Percentiles rank a stretch among this genome's conserved stretches.
Evolutionary conservation across 1,284 basidiomycete genomes (phyloP).

Genomic region (Hypsizygus ulmarius): DNA sequence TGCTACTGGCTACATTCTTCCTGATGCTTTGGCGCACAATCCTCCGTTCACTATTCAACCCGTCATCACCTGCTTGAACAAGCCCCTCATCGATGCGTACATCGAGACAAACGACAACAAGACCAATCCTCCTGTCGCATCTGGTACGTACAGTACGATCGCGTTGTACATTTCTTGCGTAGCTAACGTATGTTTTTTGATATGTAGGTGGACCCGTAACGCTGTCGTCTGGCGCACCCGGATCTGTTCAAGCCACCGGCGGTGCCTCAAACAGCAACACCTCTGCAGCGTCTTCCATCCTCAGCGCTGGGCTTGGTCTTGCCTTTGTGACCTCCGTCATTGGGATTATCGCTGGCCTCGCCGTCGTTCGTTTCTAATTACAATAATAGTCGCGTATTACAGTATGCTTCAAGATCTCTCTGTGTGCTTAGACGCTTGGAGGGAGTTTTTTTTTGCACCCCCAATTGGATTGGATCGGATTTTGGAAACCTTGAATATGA

Average conservation of each 20-base stretch:
- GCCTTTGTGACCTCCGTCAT: constrained; percentile 14
- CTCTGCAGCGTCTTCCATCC: constrained; percentile 5
- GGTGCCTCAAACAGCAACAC: constrained; percentile 5
- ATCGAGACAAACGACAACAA: constrained; percentile 65
- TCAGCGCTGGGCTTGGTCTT: constrained; percentile 11
- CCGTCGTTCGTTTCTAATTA: constrained; percentile 11
- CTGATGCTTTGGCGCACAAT: constrained; percentile 59
- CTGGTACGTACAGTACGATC: constrained; percentile 29
- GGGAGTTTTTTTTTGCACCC: constrained; percentile 8
- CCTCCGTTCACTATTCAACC: constrained; percentile 62
- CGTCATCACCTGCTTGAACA: constrained; percentile 66
- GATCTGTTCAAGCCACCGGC: constrained; percentile 29
- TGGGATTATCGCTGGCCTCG: constrained; percentile 19
- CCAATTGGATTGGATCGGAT: constrained; percentile 13
- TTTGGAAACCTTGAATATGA: constrained; percentile 10
- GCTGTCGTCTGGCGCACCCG: constrained; percentile 35
- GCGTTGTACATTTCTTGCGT: background rate
- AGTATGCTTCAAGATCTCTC: constrained; percentile 6
- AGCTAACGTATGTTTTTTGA: constrained; percentile 5
- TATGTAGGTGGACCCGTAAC: constrained; percentile 26
- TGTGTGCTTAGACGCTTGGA: constrained; percentile 5
- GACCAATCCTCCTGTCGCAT: constrained; percentile 47
- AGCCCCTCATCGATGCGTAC: constrained; percentile 57
- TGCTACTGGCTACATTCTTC: constrained; percentile 70
- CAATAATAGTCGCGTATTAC: background rate